Evolutionary conservation across 805 yeast genomes (phyloP).

Genomic region (Zygosaccharomyces siamensis): DNA sequence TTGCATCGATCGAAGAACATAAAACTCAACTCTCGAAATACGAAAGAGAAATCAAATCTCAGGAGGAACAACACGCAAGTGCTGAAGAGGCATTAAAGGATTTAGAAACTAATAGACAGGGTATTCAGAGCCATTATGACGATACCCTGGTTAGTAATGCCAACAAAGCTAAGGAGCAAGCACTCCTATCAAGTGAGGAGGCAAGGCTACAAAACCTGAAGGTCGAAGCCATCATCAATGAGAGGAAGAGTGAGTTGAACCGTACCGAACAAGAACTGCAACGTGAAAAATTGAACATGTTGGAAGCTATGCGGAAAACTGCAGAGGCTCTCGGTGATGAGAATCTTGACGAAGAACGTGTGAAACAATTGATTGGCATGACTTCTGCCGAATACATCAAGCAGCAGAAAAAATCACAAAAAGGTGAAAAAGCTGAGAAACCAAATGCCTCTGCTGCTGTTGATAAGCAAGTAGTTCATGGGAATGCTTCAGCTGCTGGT

Average conservation of each 20-base stretch:
- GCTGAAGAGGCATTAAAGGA: slow-evolving; percentile 34
- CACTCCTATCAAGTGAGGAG: slow-evolving; percentile 33
- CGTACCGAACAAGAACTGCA: slow-evolving; percentile 36
- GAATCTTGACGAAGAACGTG: slow-evolving; percentile 30
- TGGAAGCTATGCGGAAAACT: slow-evolving; percentile 38
- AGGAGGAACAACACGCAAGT: slow-evolving; percentile 28
- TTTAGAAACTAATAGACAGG: slow-evolving; percentile 32
- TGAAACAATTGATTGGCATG: slow-evolving; percentile 32
- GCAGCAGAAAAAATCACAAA: slow-evolving; percentile 13
- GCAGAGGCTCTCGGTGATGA: slow-evolving; percentile 37
- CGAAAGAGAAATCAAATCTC: slow-evolving; percentile 32
- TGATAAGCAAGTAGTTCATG: slow-evolving; percentile 7
- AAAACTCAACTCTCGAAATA: slow-evolving; percentile 34
- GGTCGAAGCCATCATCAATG: slow-evolving; percentile 37
- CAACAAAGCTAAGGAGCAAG: slow-evolving; percentile 36
- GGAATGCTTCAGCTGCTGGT: slow-evolving; percentile 1
- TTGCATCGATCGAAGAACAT: slow-evolving; percentile 33
- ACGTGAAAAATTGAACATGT: slow-evolving; percentile 32
- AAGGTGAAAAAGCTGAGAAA: slow-evolving; percentile 14
- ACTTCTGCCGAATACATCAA: slow-evolving; percentile 30
- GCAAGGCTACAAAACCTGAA: slow-evolving; percentile 37
- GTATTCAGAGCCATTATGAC: slow-evolving; percentile 21
- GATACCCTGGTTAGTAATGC: slow-evolving; percentile 24
- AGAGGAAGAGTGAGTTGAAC: slow-evolving; percentile 36
- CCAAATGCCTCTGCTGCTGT: slow-evolving; percentile 7